Evolutionary conservation across 768 basidiomycete genomes (phyloP), one percentile per base, ranked within the genome.

Genomic region (Lactarius indigo): DNA sequence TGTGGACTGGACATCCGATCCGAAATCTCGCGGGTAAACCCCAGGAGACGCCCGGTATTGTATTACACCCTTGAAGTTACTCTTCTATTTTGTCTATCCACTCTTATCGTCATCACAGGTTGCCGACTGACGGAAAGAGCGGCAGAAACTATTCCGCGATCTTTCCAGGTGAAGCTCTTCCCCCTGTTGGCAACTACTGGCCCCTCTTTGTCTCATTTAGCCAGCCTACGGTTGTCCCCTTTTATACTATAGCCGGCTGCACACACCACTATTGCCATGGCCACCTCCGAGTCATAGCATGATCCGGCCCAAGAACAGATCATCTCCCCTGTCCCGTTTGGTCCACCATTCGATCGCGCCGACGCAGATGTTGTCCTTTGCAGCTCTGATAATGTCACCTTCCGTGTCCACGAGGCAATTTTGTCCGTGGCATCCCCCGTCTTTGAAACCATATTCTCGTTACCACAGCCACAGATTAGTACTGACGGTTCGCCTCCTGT

Each of bases 361-460:
- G 33, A 42, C n/a, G 52, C 61, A 26, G 61, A 56, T 23, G 18
- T 41, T 12, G 28, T 54, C 17, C 28, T 64, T 28, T 37, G 57
- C 33, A 33, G 41, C 23, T 64, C 64, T 35, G 57, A 59, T 50
- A 41, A 26, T 9, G 57, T 64, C 47, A n/a, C 50, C 8, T 59
- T 64, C 15, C 23, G 15, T 9, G 47, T 64, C 17, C 59, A 59
- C 47, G 39, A n/a, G 26, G 33, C 26, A 10, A 59, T 59, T 44
- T 59, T 64, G 37, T 50, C 47, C 26, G 39, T 52, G 37, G 33
- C 64, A 37, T 64, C 64, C 15, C 64, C 57, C 17, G 26, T 64
- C 58, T 64, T 64, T 47, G 33, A 39, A 33, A 31, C 7, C 2
- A 55, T 39, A 37, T 63, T 56, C 20, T 63, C 54, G 18, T 47